These are phyloP conservation scores for Cordyceps farinosa DNA, from an alignment of 2,329 filamentous ascomycete genomes.

Conservation along the genomic window DNA sequence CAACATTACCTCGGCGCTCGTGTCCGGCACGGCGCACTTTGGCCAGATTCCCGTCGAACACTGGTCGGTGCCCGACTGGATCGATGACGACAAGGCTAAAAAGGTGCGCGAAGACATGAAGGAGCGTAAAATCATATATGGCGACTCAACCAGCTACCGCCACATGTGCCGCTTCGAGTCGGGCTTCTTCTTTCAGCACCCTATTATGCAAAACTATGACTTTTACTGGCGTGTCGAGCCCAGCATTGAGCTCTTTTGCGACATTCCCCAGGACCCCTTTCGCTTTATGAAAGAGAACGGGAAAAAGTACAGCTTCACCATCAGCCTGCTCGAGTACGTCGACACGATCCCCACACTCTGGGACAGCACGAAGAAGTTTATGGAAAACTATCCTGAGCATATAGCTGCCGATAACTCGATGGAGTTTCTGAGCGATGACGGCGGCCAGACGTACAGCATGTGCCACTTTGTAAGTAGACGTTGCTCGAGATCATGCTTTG, in stretches of 20 bases:
- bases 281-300: constrained; percentile 91
- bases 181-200: constrained; percentile 97
- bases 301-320: constrained; percentile 97
- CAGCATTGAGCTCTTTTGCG: constrained; percentile 93
- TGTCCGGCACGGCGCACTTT: constrained; percentile 91
- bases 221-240: constrained; percentile 99
- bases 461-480: constrained; percentile 80
- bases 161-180: constrained; percentile 99
- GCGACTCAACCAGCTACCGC: constrained; percentile 92
- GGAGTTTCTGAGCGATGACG: constrained; percentile 87
- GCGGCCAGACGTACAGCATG: constrained; percentile 88
- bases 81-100: constrained; percentile 89
- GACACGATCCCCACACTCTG: constrained; percentile 96
- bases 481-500: not conserved
- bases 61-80: constrained; percentile 95
- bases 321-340: constrained; percentile 93
- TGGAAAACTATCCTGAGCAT: constrained; percentile 84
- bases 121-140: constrained; percentile 94
- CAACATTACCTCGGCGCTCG: constrained; percentile 79
- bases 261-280: constrained; percentile 94
- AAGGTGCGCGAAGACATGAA: constrained; percentile 93
- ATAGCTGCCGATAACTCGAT: constrained; percentile 80
- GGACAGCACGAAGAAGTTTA: constrained; percentile 94
- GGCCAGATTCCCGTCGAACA: constrained; percentile 86
- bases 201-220: constrained; percentile 91